Evolutionary conservation across 371 early-diverging fungal genomes (phyloP).

Genomic region (Mortierella sp.): DNA sequence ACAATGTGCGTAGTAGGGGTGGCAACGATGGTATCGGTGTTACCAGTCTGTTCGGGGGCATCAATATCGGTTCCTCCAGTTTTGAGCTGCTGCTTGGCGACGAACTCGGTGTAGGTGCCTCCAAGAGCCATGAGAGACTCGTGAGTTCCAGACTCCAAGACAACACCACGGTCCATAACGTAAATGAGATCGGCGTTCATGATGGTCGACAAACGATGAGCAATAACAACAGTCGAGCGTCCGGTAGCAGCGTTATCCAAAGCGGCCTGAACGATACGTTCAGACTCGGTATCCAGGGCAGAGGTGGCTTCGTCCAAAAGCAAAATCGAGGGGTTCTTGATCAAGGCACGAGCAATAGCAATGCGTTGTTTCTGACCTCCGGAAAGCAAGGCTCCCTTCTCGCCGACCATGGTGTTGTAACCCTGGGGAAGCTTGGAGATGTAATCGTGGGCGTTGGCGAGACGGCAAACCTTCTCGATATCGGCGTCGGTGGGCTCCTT

Average conservation of each 20-base stretch:
- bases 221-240: constrained; percentile 75
- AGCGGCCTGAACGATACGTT: constrained; percentile 89
- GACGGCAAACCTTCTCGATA: constrained; percentile 69
- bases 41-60: constrained; percentile 16
- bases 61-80: constrained; percentile 47
- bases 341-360: constrained; percentile 90
- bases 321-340: constrained; percentile 86
- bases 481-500: constrained; percentile 58
- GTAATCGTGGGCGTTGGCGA: constrained; percentile 85
- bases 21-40: background rate
- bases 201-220: constrained; percentile 82
- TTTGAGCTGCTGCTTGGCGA: constrained; percentile 56
- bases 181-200: constrained; percentile 88
- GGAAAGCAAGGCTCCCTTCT: constrained; percentile 79
- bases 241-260: constrained; percentile 80
- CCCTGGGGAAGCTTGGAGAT: constrained; percentile 81
- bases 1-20: constrained; percentile 29
- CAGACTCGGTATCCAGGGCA: constrained; percentile 90
- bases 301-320: constrained; percentile 97
- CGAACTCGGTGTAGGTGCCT: constrained; percentile 67
- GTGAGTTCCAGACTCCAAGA: constrained; percentile 82
- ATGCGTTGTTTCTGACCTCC: constrained; percentile 93
- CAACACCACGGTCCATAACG: constrained; percentile 77
- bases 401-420: constrained; percentile 86
- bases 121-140: constrained; percentile 65